These are phyloP conservation scores for Pseudoneurospora amorphoporcata DNA, from an alignment of 495 filamentous ascomycete species.

Conservation along the genomic window DNA sequence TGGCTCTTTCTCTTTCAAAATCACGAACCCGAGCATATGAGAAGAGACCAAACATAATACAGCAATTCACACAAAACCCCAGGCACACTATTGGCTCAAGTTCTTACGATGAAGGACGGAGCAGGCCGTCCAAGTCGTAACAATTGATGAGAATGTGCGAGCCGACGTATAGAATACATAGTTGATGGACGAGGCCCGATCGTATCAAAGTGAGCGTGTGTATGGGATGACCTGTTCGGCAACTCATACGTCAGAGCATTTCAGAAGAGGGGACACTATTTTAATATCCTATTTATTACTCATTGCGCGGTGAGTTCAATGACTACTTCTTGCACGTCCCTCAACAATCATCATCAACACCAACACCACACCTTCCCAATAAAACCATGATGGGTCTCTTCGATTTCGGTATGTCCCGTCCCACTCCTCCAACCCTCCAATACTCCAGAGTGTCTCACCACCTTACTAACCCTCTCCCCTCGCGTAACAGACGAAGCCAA, in stretches of 20 bases:
- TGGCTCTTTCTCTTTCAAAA: background rate
- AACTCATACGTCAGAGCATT: background rate
- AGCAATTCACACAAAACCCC: background rate
- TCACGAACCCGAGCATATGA: background rate
- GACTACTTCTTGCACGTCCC: no score
- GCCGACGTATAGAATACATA: no score
- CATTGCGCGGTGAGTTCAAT: background rate
- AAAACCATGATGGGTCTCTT: conserved; percentile 23
- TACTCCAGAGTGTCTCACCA: no score
- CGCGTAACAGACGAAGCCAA: conserved; percentile 27
- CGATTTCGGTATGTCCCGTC: conserved; percentile 25
- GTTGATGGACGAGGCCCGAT: no score
- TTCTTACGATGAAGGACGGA: background rate
- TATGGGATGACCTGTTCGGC: background rate
- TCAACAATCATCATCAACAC: no score
- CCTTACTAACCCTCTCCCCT: background rate
- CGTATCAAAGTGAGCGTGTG: background rate
- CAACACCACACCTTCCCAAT: background rate
- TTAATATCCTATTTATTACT: background rate
- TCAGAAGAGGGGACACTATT: background rate
- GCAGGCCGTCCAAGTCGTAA: background rate
- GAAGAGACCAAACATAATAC: background rate
- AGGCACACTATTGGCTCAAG: background rate
- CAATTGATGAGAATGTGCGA: background rate
- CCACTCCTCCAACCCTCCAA: no score